These are phyloP conservation scores for Trypanosoma caninum DNA, from an alignment of 208 protist species.

Conservation along the genomic window DNA sequence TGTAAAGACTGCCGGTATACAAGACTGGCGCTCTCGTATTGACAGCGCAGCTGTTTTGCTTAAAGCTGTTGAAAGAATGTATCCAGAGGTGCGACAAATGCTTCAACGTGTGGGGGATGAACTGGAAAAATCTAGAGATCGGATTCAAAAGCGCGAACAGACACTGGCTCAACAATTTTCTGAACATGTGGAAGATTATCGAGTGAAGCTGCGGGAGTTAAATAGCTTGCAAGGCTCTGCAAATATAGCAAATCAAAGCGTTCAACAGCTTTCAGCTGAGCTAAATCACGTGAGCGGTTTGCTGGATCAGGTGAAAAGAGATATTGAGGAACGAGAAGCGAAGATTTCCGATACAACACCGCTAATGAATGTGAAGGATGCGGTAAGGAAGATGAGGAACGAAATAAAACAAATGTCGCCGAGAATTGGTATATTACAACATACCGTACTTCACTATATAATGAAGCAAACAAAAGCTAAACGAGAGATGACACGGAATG, in stretches of 20 bases:
- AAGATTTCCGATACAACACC: conserved; percentile 89
- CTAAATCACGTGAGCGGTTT: conserved; percentile 86
- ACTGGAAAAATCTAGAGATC: conserved; percentile 82
- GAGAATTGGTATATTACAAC: conserved; percentile 86
- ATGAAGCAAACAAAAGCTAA: conserved; percentile 76
- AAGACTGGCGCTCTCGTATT: conserved; percentile 85
- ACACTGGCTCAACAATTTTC: conserved; percentile 89
- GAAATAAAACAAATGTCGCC: conserved; percentile 90
- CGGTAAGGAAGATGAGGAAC: conserved; percentile 71
- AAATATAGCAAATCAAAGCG: conserved; percentile 76
- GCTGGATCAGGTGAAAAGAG: conserved; percentile 79
- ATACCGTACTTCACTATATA: conserved; percentile 86
- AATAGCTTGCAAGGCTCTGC: conserved; percentile 75
- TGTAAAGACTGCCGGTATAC: conserved; percentile 43
- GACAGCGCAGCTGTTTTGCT: conserved; percentile 76
- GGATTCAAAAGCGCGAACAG: conserved; percentile 89
- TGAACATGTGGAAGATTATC: conserved; percentile 85
- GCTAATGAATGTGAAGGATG: conserved; percentile 88
- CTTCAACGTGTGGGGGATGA: conserved; percentile 74
- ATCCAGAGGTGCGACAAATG: conserved; percentile 85
- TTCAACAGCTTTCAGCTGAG: conserved; percentile 85
- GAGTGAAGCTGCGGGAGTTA: conserved; percentile 83
- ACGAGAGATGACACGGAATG: conserved; percentile 35
- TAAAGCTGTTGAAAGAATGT: conserved; percentile 88
- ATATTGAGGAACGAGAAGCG: conserved; percentile 82